A percentile compares a stretch with the other conserved stretches of the same genome.
Conservation (phyloP, 495 filamentous ascomycete species). For the Penicillium coffeae region DNA sequence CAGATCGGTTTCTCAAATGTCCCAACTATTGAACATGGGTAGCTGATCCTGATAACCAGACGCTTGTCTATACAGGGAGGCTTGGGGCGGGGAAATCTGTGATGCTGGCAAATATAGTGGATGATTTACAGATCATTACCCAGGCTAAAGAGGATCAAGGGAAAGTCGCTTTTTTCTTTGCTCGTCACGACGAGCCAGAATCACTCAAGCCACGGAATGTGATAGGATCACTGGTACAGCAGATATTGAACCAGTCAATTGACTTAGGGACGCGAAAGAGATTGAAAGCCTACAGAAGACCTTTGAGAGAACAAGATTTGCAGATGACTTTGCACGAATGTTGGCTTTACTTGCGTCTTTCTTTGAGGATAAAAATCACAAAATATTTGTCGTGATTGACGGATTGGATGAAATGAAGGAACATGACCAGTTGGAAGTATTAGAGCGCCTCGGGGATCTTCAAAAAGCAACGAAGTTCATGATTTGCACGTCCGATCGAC, state of each 20-base stretch:
- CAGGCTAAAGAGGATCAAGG: neutral
- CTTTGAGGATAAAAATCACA: neutral
- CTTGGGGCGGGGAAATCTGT: conserved; percentile 43
- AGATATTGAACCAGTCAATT: conserved; percentile 25
- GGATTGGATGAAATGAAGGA: neutral
- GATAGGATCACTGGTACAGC: conserved; percentile 35
- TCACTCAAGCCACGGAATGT: conserved; percentile 35
- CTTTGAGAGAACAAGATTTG: neutral
- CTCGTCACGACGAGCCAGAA: conserved; percentile 31
- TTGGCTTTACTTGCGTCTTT: neutral
- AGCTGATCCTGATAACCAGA: neutral
- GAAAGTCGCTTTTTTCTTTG: conserved; percentile 46
- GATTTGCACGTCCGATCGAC: conserved; percentile 30
- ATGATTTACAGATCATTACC: conserved; percentile 31
- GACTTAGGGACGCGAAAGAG: too few species aligned
- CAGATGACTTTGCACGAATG: neutral
- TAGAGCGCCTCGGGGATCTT: neutral
- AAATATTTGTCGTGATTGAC: neutral
- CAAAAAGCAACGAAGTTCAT: conserved; percentile 7
- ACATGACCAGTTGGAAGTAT: neutral
- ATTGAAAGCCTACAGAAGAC: neutral
- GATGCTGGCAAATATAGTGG: conserved; percentile 39
- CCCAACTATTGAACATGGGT: conserved; percentile 36
- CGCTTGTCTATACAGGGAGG: conserved; percentile 34
- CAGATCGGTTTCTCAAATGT: conserved; percentile 21